Conservation (phyloP, 1,284 basidiomycete species). For the Fomitopsis betulina region DNA sequence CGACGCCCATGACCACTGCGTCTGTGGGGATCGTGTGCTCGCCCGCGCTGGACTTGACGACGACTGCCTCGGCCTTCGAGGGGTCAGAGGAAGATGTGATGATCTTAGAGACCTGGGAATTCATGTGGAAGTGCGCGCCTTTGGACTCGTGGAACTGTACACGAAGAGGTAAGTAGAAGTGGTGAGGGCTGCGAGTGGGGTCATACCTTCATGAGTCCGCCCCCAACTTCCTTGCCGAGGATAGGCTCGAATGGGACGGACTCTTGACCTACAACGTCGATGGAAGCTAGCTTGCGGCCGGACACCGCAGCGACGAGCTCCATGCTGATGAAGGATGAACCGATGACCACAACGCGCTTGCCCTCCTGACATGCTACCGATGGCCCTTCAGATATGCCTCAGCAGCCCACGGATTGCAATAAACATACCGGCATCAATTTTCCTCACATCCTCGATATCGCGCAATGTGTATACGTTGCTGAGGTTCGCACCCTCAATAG, state of each 20-base stretch:
- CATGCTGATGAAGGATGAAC: conserved; percentile 93
- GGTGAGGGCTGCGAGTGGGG: background rate
- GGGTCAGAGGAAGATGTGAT: conserved; percentile 49
- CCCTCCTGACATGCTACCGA: conserved; percentile 45
- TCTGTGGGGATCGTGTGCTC: conserved; percentile 66
- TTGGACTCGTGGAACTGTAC: conserved; percentile 73
- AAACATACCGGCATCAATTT: conserved; percentile 63
- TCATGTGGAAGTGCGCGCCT: conserved; percentile 83
- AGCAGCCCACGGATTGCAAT: background rate
- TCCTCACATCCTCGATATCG: conserved; percentile 68
- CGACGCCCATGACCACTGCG: conserved; percentile 85
- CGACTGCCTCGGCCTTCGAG: conserved; percentile 53
- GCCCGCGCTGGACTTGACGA: conserved; percentile 46
- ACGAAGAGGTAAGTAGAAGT: background rate
- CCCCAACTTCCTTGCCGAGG: conserved; percentile 80
- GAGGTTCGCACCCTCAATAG: conserved; percentile 74
- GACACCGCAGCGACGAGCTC: conserved; percentile 78
- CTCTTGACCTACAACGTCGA: conserved; percentile 85
- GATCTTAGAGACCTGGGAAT: conserved; percentile 71
- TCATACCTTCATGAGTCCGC: conserved; percentile 71
- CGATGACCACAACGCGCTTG: conserved; percentile 81
- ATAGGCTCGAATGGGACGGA: conserved; percentile 79
- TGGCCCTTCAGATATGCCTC: conserved; percentile 1
- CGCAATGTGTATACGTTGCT: conserved; percentile 81
- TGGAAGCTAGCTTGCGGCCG: conserved; percentile 72